Conservation (phyloP, 2,329 filamentous ascomycete genomes). For the Reticulascus tulasneorum region DNA sequence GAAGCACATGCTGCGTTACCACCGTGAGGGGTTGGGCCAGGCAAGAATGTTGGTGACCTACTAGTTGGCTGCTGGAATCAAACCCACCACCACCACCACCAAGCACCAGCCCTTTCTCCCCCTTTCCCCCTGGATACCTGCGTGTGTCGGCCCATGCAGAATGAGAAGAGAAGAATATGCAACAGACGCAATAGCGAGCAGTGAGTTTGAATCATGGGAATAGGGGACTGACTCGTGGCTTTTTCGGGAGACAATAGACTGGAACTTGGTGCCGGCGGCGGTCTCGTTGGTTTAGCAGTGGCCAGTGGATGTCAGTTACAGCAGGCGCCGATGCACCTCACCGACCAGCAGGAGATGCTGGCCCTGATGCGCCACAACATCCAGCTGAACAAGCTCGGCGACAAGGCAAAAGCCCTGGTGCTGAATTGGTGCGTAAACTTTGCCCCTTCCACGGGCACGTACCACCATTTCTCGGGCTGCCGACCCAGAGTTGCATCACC, state of each 20-base stretch:
- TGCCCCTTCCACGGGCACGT: constrained; percentile 1
- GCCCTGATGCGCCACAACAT: constrained; percentile 85
- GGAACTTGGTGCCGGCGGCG: constrained; percentile 88
- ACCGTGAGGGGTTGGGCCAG: constrained; percentile 56
- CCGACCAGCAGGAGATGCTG: constrained; percentile 84
- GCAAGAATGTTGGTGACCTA: constrained; percentile 67
- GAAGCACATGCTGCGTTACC: constrained; percentile 78
- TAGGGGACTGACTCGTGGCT: constrained; percentile 6
- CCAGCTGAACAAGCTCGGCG: constrained; percentile 67
- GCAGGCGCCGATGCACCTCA: constrained; percentile 64
- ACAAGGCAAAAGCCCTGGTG: constrained; percentile 61
- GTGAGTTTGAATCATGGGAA: no score
- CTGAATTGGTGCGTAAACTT: constrained; percentile 70
- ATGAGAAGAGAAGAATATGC: background rate
- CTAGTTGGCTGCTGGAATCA: no score
- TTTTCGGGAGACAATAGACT: constrained; percentile 52
- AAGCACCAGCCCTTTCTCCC: background rate
- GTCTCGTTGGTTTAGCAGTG: constrained; percentile 70
- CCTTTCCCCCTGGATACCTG: background rate
- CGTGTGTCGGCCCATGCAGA: background rate
- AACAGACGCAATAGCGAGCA: background rate
- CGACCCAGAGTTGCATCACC: no score
- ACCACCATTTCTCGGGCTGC: background rate
- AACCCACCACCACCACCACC: background rate
- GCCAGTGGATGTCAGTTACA: constrained; percentile 45